phyloP scores from a whole-genome alignment of 2,329 filamentous ascomycete species.

The Xylaria hypoxylon region DNA sequence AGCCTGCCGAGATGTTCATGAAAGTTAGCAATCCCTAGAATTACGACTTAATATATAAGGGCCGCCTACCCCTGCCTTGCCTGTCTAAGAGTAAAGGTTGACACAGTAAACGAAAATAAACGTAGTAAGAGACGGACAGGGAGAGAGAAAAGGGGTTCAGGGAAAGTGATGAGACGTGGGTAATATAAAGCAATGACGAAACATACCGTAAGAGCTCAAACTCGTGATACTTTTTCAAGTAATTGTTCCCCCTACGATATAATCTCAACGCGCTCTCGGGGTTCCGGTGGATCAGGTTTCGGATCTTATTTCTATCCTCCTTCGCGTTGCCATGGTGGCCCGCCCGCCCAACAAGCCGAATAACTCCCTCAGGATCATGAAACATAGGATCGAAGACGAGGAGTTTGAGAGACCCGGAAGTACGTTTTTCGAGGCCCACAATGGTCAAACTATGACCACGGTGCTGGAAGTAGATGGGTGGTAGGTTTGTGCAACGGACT shows the following conservation, averaged over 20 bases:
- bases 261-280: constrained; percentile 71
- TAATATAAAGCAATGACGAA: not conserved
- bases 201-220: constrained; percentile 83
- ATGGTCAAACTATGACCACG: constrained; percentile 91
- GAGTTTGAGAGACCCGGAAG: constrained; percentile 73
- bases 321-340: not conserved
- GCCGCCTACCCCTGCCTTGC: not conserved
- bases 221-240: constrained; percentile 76
- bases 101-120: not conserved
- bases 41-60: not conserved
- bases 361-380: constrained; percentile 73
- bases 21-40: constrained; percentile 2
- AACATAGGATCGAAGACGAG: constrained; percentile 92
- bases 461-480: constrained; percentile 92
- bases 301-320: constrained; percentile 50
- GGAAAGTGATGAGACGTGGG: not conserved
- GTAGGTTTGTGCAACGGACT: constrained; percentile 76
- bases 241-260: constrained; percentile 77
- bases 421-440: constrained; percentile 80
- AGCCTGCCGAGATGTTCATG: constrained; percentile 6
- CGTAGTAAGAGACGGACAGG: not conserved
- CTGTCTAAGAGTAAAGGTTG: no score
- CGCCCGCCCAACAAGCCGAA: constrained; percentile 64
- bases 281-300: constrained; percentile 52
- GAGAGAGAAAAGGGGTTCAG: not conserved